Conservation (phyloP, 108 stramenopile species). For the Skeletonema menzelii region DNA sequence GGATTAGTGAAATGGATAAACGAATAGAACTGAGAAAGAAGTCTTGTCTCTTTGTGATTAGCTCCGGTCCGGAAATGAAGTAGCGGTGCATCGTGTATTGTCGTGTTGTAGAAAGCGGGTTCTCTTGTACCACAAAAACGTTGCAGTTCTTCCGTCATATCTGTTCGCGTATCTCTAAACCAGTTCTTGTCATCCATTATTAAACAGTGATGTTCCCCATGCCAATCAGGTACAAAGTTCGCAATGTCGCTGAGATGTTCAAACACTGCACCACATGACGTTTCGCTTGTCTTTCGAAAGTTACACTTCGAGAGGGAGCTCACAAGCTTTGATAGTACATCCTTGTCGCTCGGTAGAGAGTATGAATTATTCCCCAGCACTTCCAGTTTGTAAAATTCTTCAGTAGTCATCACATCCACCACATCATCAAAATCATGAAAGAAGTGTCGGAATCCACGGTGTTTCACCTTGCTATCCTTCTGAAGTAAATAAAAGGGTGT, state of each 20-base stretch:
- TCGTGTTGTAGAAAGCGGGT: conserved; percentile 22
- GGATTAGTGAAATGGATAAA: conserved; percentile 79
- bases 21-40: conserved; percentile 84
- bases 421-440: conserved; percentile 63
- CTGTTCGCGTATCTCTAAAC: neutral
- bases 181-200: conserved; percentile 65
- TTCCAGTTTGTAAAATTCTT: conserved; percentile 58
- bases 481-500: conserved; percentile 74
- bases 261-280: conserved; percentile 46
- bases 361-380: conserved; percentile 24
- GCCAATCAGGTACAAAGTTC: conserved; percentile 45
- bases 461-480: conserved; percentile 49
- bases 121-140: conserved; percentile 23
- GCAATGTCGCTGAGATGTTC: conserved; percentile 57
- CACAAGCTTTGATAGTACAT: conserved; percentile 40
- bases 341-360: conserved; percentile 45
- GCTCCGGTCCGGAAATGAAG: conserved; percentile 65
- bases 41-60: conserved; percentile 50
- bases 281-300: conserved; percentile 16
- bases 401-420: conserved; percentile 51
- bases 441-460: conserved; percentile 78
- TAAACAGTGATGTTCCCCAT: conserved; percentile 51
- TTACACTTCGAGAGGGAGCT: conserved; percentile 54
- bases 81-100: conserved; percentile 35
- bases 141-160: neutral